phyloP scores from a whole-genome alignment of 2,329 filamentous ascomycete species.

The Aureobasidium sp. region DNA sequence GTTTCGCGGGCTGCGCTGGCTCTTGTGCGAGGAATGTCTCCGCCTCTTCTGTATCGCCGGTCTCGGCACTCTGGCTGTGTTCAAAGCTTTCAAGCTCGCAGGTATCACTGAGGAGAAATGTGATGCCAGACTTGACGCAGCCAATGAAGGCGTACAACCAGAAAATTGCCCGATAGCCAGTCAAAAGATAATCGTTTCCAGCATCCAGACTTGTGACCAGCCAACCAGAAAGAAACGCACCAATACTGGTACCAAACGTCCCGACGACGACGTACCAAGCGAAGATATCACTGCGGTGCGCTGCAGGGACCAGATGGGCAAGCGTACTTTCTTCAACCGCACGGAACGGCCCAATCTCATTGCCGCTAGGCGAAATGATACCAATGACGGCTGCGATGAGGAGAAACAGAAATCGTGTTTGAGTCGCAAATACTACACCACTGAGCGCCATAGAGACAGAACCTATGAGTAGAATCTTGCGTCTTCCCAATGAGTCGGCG shows the following conservation, averaged over 20 bases:
- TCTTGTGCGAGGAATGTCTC: slow-evolving; percentile 8
- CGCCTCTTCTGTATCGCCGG: slow-evolving; percentile 22
- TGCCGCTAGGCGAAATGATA: slow-evolving; percentile 30
- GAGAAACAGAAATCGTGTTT: slow-evolving; percentile 26
- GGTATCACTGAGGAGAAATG: slow-evolving; percentile 32
- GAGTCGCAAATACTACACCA: slow-evolving; percentile 26
- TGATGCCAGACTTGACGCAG: slow-evolving; percentile 32
- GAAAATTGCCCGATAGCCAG: slow-evolving; percentile 37
- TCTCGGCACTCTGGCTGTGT: slow-evolving; percentile 24
- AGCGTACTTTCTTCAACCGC: slow-evolving; percentile 31
- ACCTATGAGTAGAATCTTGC: slow-evolving; percentile 25
- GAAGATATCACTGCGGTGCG: slow-evolving; percentile 25
- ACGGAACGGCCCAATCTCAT: slow-evolving; percentile 32
- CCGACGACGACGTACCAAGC: slow-evolving; percentile 28
- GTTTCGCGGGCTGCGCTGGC: not conserved
- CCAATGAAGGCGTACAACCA: slow-evolving; percentile 39
- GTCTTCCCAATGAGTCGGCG: slow-evolving; percentile 27
- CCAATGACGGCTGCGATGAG: slow-evolving; percentile 29
- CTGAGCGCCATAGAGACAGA: slow-evolving; percentile 26
- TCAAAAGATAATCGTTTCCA: slow-evolving; percentile 32
- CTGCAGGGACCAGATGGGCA: slow-evolving; percentile 26
- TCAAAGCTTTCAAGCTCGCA: slow-evolving; percentile 31
- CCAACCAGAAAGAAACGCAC: slow-evolving; percentile 31
- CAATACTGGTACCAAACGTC: slow-evolving; percentile 25
- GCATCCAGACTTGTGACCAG: slow-evolving; percentile 30